Base-by-base conservation (phyloP, 805 yeast genomes). In the Monosporozyma solicola region DNA sequence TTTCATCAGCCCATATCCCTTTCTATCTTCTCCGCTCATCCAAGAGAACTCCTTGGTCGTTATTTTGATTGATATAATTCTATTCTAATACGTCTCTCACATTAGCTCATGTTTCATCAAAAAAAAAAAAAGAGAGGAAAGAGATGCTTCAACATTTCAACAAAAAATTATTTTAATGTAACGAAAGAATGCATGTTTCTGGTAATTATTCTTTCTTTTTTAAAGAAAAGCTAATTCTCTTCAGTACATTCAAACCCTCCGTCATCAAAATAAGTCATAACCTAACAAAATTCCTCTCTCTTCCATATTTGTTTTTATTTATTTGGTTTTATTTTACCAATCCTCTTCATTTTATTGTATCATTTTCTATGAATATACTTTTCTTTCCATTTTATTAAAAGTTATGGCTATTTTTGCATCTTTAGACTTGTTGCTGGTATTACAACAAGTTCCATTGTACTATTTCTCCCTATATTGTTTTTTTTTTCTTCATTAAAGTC, bases 341-440 rank as follows among this genome's bases (percentile, higher is more conserved):
- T 2, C 39, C 4, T 6, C 16, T 35, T 35, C 39, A 13, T 35
- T 35, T 35, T 35, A 13, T 35, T 35, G 13, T 15, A 35, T 32
- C 35, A 9, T 32, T 32, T 32, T 13, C 35, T 11, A 37, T 37
- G 41, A 37, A 37, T 33, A 39, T 39, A n/a, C 25, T 41, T 20
- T 22, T 22, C 10, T 13, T 41, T 25, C 6, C 11, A 9, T 32
- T 32, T 13, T 13, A 35, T 35, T 35, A 24, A n/a, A 22, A 8
- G 29, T 43, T 24, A 43, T 43, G 29, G 16, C 46, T 43, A 43
- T 20, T 43, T 27, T 43, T 43, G 46, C 46, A 43, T 43, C 31
- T 43, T n/a, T 24, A 22, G 9, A 22, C 46, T 43, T 43, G 46
- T 43, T 43, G 46, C 46, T 43, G 46, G 46, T 31, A 43, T 43